phyloP scores from a whole-genome alignment of 2,329 filamentous ascomycete genomes.

The Fulvia fulva region DNA sequence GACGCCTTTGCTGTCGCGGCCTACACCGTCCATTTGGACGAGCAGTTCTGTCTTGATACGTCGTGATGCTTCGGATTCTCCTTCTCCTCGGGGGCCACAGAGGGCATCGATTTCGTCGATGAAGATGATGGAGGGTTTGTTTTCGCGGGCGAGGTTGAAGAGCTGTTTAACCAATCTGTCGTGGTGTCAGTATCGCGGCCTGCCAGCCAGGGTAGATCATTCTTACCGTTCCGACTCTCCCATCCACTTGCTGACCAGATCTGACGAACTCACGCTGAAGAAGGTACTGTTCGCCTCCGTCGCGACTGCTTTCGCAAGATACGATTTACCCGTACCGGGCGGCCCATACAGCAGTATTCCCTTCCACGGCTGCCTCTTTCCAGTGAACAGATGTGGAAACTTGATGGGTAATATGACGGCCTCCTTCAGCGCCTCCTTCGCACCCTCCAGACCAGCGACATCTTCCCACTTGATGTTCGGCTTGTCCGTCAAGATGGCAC shows the following conservation, averaged over 20 bases:
- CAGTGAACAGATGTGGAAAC: constrained; percentile 92
- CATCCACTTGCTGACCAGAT: constrained; percentile 99
- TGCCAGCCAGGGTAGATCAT: neutral
- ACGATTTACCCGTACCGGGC: constrained; percentile 95
- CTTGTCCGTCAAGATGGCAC: constrained; percentile 90
- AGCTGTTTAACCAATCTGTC: constrained; percentile 86
- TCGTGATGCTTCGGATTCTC: constrained; percentile 93
- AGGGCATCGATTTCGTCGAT: constrained; percentile 97
- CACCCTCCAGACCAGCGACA: constrained; percentile 86
- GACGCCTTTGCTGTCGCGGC: constrained; percentile 89
- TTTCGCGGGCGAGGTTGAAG: constrained; percentile 96
- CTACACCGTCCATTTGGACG: constrained; percentile 98
- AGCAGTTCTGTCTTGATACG: constrained; percentile 98
- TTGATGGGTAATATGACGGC: constrained; percentile 97
- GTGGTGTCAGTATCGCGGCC: constrained; percentile 12
- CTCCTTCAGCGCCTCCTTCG: constrained; percentile 96
- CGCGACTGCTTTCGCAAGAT: constrained; percentile 93
- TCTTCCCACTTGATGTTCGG: constrained; percentile 98
- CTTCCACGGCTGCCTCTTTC: constrained; percentile 97
- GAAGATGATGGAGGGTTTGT: constrained; percentile 97
- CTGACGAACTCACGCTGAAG: constrained; percentile 96
- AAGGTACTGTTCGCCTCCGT: constrained; percentile 99
- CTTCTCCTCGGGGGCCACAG: constrained; percentile 86
- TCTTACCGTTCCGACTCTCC: constrained; percentile 91
- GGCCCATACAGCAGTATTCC: constrained; percentile 94